Percentiles rank a stretch among this genome's conserved stretches.
Evolutionary conservation across 108 stramenopile species (phyloP).

Genomic region (Nitzschia sp.): DNA sequence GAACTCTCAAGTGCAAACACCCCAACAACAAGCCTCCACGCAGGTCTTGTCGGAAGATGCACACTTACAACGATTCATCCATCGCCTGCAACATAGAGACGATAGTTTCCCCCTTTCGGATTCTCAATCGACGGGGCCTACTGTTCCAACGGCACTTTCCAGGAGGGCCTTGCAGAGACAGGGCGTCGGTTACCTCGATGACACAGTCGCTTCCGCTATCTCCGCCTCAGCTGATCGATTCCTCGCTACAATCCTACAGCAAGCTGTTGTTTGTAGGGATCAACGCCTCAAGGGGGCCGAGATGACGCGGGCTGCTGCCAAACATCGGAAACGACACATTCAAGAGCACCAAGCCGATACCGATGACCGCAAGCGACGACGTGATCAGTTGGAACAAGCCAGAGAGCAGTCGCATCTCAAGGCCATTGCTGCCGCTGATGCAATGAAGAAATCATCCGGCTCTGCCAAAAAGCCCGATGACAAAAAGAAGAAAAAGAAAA

Average conservation of each 20-base stretch:
- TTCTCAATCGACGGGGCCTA: constrained; percentile 43
- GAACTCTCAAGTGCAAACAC: constrained; percentile 22
- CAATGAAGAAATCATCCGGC: constrained; percentile 20
- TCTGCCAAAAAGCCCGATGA: constrained; percentile 10
- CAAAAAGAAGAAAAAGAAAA: constrained; percentile 42
- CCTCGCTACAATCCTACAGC: constrained; percentile 75
- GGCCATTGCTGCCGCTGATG: constrained; percentile 43
- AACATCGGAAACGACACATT: constrained; percentile 50
- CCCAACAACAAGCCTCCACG: constrained; percentile 39
- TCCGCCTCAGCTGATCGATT: constrained; percentile 83
- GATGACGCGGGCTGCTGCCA: constrained; percentile 41
- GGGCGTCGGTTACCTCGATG: constrained; percentile 78
- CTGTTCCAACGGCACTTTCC: constrained; percentile 71
- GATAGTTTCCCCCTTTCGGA: constrained; percentile 24
- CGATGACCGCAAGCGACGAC: constrained; percentile 48
- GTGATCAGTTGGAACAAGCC: constrained; percentile 34
- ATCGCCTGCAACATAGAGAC: constrained; percentile 44
- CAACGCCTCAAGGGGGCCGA: constrained; percentile 74
- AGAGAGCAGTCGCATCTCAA: constrained; percentile 23
- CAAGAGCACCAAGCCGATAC: constrained; percentile 43
- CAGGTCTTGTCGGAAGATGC: constrained; percentile 41
- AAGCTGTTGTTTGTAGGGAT: constrained; percentile 79
- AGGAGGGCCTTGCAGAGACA: constrained; percentile 75
- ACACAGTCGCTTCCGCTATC: constrained; percentile 58
- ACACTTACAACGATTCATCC: constrained; percentile 43